phyloP scores from a whole-genome alignment of 2,329 filamentous ascomycete genomes.

The Venturiaceae sp. region DNA sequence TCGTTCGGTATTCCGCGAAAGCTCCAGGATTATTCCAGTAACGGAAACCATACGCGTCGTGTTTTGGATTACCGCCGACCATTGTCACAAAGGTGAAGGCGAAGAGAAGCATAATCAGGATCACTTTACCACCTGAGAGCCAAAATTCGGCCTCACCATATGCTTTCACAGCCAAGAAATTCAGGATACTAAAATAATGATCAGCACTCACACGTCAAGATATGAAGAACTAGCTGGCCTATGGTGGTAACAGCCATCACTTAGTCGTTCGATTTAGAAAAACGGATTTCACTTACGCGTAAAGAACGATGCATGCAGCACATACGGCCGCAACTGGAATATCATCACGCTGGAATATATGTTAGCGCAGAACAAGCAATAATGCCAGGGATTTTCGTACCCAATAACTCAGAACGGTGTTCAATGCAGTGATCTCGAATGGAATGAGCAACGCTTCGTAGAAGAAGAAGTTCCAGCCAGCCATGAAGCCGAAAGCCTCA shows the following conservation, averaged over 20 bases:
- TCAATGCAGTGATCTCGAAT: constrained; percentile 42
- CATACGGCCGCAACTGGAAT: constrained; percentile 31
- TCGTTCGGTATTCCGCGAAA: constrained; percentile 17
- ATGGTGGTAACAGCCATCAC: too few relatives aligned
- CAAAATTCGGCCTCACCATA: constrained; percentile 39
- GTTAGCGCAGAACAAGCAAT: not conserved
- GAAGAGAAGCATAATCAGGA: constrained; percentile 22
- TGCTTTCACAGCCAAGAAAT: constrained; percentile 31
- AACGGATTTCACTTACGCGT: constrained; percentile 3
- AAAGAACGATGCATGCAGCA: constrained; percentile 15
- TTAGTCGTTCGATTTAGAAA: too few relatives aligned
- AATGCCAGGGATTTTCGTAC: constrained; percentile 12
- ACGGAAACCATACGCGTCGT: constrained; percentile 25
- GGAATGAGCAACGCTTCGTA: constrained; percentile 41
- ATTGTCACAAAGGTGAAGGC: constrained; percentile 34
- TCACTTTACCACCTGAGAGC: constrained; percentile 32
- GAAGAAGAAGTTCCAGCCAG: constrained; percentile 42
- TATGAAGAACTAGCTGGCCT: too few relatives aligned
- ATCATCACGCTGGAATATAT: constrained; percentile 21
- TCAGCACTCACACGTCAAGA: not conserved
- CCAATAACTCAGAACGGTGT: constrained; percentile 41
- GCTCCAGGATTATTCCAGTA: constrained; percentile 24
- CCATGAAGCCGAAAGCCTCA: constrained; percentile 36
- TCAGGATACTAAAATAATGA: constrained; percentile 18
- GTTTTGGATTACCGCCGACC: constrained; percentile 32